Percentiles rank a stretch among this genome's conserved stretches.
phyloP scores from a whole-genome alignment of 169 alveolate species.

The Plasmodium cynomolgi region DNA sequence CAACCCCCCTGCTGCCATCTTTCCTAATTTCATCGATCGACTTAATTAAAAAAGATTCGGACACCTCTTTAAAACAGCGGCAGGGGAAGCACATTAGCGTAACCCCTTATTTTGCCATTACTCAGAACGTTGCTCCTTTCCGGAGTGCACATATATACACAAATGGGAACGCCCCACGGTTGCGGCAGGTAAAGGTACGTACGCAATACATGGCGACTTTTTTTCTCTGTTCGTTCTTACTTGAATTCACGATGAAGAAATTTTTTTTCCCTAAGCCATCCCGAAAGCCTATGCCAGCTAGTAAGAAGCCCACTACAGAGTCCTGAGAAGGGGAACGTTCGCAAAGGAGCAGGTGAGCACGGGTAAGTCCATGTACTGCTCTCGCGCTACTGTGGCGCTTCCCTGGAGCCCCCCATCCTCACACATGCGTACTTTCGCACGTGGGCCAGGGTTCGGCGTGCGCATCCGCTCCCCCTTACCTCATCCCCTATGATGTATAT shows the following conservation, averaged over 20 bases:
- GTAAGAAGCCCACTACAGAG: conserved; percentile 84
- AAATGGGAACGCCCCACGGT: background rate
- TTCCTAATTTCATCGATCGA: background rate
- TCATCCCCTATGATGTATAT: conserved; percentile 86
- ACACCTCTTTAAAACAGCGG: background rate
- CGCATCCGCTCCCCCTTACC: conserved; percentile 57
- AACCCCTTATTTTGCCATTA: background rate
- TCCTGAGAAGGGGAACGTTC: conserved; percentile 71
- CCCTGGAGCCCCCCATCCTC: background rate
- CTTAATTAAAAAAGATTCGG: background rate
- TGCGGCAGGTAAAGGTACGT: background rate
- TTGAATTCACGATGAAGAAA: conserved; percentile 81
- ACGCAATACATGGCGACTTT: background rate
- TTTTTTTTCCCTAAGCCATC: conserved; percentile 84
- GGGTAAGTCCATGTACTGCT: background rate
- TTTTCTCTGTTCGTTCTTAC: conserved; percentile 50
- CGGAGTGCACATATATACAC: background rate
- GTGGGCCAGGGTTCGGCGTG: background rate
- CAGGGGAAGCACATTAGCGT: background rate
- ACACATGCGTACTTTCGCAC: background rate
- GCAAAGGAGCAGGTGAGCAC: background rate
- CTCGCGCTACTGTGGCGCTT: background rate
- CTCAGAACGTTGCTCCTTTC: background rate
- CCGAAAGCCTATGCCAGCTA: conserved; percentile 85
- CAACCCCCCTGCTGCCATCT: background rate